Evolutionary conservation across 345 rosid species (phyloP).

Genomic region (Anacardium occidentale): DNA sequence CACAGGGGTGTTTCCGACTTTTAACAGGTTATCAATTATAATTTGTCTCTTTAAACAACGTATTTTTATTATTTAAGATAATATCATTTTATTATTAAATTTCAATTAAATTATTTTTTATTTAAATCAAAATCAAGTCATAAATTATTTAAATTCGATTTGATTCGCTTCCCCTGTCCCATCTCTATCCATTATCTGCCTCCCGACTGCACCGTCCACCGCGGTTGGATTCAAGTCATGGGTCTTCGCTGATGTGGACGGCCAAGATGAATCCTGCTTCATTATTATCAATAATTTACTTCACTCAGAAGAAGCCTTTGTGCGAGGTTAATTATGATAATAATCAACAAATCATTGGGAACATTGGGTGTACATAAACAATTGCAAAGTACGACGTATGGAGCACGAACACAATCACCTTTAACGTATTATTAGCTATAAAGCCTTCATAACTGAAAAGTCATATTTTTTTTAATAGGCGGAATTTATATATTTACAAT

Average conservation of each 20-base stretch:
- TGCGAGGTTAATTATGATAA: too few relatives aligned
- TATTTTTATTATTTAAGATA: too few relatives aligned
- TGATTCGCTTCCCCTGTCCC: too few relatives aligned
- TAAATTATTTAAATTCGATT: too few relatives aligned
- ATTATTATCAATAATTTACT: too few relatives aligned
- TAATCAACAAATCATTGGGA: constrained; percentile 23
- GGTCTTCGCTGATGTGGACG: constrained; percentile 17
- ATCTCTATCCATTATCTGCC: background rate
- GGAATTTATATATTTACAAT: background rate
- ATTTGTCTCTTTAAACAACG: too few relatives aligned
- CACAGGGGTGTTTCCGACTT: background rate
- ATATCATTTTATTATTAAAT: too few relatives aligned
- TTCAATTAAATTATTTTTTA: too few relatives aligned
- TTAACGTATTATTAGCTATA: too few relatives aligned
- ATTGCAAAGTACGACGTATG: background rate
- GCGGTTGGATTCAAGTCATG: background rate
- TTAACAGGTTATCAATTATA: too few relatives aligned
- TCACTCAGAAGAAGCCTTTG: background rate
- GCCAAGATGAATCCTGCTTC: background rate
- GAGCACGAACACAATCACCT: too few relatives aligned
- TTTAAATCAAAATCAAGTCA: too few relatives aligned
- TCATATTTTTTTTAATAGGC: background rate
- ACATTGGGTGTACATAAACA: background rate
- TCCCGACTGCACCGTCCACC: background rate
- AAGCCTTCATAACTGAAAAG: background rate